These are phyloP conservation scores for Pseudognaphalium luteoalbum DNA, from an alignment of 129 eudicot genomes.

Conservation along the genomic window DNA sequence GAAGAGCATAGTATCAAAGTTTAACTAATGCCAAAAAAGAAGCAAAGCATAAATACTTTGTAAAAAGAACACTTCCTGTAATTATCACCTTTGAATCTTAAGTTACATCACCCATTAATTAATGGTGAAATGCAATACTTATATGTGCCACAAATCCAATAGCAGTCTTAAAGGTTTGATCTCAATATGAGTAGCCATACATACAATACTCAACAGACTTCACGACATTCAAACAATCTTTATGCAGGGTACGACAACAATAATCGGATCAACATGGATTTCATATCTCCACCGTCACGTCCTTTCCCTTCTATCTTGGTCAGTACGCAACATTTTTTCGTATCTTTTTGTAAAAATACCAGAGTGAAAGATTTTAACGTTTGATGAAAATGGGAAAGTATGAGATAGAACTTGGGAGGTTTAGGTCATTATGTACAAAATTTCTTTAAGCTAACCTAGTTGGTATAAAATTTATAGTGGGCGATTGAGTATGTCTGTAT, in stretches of 20 bases:
- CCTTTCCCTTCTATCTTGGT: conserved; percentile 5
- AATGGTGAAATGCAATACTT: not conserved
- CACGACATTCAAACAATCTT: not conserved
- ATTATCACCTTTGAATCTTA: not conserved
- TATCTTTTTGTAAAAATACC: not conserved
- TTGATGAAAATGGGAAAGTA: too few species aligned
- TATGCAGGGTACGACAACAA: conserved; percentile 10
- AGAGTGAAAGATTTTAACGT: not conserved
- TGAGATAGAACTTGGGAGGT: too few species aligned
- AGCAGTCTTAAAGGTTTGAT: not conserved
- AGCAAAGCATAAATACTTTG: conserved; percentile 21
- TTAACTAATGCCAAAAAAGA: not conserved
- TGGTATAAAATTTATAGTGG: too few species aligned
- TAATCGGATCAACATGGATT: not conserved
- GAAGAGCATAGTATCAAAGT: not conserved
- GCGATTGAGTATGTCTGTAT: too few species aligned
- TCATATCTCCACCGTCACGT: not conserved
- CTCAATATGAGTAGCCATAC: conserved; percentile 1
- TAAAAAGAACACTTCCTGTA: not conserved
- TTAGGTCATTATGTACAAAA: too few species aligned
- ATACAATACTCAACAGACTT: not conserved
- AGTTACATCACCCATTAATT: conserved; percentile 2
- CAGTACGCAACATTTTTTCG: not conserved
- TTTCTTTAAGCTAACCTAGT: too few species aligned
- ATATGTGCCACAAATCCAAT: not conserved